Conservation (phyloP, 163 green algal genomes). For the Scenedesmus sp. region DNA sequence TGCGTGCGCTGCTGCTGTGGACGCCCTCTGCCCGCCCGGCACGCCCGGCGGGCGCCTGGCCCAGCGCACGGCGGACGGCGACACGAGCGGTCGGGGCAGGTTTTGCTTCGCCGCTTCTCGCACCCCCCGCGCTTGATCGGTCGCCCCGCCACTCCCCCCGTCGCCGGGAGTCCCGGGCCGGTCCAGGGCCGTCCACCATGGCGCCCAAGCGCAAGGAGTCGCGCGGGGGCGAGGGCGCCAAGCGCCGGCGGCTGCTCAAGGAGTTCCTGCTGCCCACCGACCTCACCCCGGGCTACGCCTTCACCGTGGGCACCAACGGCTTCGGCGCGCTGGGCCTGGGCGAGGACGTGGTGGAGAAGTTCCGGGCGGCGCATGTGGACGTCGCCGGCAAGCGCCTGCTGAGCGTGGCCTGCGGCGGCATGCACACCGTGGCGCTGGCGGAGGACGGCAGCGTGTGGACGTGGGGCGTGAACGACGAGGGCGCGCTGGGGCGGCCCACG, state of each 20-base stretch:
- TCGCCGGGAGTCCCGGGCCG: no score
- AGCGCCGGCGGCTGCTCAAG: conserved; percentile 13
- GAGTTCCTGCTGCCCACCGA: conserved; percentile 33
- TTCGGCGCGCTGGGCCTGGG: conserved; percentile 58
- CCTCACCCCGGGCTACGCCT: conserved; percentile 16
- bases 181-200: no score
- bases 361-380: conserved; percentile 46
- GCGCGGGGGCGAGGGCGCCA: not conserved
- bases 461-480: conserved; percentile 96
- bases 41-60: no score
- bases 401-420: conserved; percentile 80
- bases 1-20: no score
- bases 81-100: no score
- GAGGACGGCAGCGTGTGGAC: conserved; percentile 73
- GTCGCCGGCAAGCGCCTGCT: conserved; percentile 26
- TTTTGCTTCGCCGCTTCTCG: no score
- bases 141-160: no score
- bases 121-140: no score
- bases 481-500: conserved; percentile 78
- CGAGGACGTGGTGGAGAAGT: conserved; percentile 54
- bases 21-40: no score
- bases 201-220: conserved; percentile 29
- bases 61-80: no score
- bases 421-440: conserved; percentile 87
- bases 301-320: conserved; percentile 46